Evolutionary conservation across 2,329 filamentous ascomycete species (phyloP).

Genomic region (Aspergillus sp.): DNA sequence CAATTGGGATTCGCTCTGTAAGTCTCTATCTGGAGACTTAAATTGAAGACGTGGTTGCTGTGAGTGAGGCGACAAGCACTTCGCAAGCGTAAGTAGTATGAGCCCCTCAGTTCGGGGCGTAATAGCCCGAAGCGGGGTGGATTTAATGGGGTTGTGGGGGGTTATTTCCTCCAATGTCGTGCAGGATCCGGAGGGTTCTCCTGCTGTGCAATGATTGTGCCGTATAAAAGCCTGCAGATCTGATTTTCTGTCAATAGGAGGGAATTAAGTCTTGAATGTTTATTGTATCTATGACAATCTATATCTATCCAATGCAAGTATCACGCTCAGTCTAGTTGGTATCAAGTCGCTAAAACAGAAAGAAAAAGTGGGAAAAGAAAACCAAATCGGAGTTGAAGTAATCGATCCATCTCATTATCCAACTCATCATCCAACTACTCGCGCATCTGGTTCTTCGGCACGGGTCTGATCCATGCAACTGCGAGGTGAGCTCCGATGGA

Average conservation of each 20-base stretch:
- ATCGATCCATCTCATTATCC: not conserved
- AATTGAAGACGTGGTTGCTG: not conserved
- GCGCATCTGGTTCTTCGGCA: conserved; percentile 54
- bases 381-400: not conserved
- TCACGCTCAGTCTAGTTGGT: conserved; percentile 7
- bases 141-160: not conserved
- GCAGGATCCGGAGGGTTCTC: not conserved
- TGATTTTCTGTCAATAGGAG: not conserved
- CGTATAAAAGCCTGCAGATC: not conserved
- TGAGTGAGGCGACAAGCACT: not conserved
- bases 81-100: not conserved
- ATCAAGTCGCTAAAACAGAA: conserved; percentile 10
- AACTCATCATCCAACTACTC: not conserved
- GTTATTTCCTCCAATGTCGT: not conserved
- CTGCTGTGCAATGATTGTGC: not conserved
- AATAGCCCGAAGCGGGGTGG: conserved; percentile 7
- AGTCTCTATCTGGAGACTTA: not conserved
- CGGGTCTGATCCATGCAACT: conserved; percentile 66
- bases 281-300: not conserved
- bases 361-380: not conserved
- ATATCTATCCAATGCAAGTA: not conserved
- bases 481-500: conserved; percentile 70
- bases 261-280: not conserved
- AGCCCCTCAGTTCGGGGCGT: conserved; percentile 13
- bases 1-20: not conserved